These are phyloP conservation scores for Saccharomyces hybrid DNA, from an alignment of 1,139 yeast species.

Conservation along the genomic window DNA sequence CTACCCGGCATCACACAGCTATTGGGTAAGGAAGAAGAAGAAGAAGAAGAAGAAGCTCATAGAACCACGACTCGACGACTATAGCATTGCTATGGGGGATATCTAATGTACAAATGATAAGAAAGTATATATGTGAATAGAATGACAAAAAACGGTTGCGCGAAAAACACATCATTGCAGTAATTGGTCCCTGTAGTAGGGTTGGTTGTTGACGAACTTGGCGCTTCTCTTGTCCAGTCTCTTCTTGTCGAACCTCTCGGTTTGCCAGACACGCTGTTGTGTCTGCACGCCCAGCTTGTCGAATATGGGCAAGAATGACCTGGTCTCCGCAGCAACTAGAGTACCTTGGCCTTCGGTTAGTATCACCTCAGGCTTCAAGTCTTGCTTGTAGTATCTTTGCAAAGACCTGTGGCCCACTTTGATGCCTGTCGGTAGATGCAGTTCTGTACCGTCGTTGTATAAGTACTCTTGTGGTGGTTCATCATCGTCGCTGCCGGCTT, in stretches of 20 bases:
- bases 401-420: constrained; percentile 87
- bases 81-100: not conserved
- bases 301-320: constrained; percentile 52
- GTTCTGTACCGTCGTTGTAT: constrained; percentile 65
- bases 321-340: constrained; percentile 83
- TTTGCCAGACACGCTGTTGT: constrained; percentile 73
- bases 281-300: constrained; percentile 49
- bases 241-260: constrained; percentile 60
- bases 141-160: not conserved
- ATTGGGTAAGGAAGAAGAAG: not conserved
- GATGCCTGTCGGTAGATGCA: constrained; percentile 79
- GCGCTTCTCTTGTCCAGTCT: constrained; percentile 70
- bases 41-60: not conserved
- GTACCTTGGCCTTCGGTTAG: constrained; percentile 90
- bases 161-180: constrained; percentile 48
- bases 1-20: not conserved
- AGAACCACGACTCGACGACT: not conserved
- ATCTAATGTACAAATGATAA: not conserved
- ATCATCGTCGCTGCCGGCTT: constrained; percentile 37
- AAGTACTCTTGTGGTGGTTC: constrained; percentile 40
- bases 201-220: constrained; percentile 79
- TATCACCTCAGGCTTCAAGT: constrained; percentile 64
- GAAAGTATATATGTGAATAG: not conserved
- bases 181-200: constrained; percentile 84
- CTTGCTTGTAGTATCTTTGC: constrained; percentile 80